Base-by-base conservation (phyloP, 1,284 basidiomycete species). In the Austropuccinia psidii region DNA sequence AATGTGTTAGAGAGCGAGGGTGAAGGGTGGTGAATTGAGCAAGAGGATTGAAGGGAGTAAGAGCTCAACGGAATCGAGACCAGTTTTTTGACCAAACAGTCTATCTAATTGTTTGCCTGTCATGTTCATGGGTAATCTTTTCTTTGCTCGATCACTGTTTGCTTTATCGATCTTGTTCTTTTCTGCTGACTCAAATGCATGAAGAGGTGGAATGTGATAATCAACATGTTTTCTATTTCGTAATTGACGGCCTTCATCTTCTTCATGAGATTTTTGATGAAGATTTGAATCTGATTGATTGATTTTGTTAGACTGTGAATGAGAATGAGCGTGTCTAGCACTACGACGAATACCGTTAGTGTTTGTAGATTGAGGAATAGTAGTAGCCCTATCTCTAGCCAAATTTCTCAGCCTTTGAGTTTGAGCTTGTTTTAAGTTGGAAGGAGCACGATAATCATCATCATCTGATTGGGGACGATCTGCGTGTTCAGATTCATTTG, bases 91-190 rank as follows among this genome's bases (percentile, higher is more conserved):
- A 13, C 88, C 88, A 85, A 91, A 88, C 85, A 87, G 88, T 73
- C 85, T 83, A 57, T 88, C 86, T 39, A 90, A 80, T 80, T 90
- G 88, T 0, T 88, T 86, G 27, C 89, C 89, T 55, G 81, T 85
- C 4, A 86, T 88, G 79, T 88, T 90, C 88, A 89, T 90, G 2
- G 89, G 88, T 24, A 86, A 84, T 8, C 83, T 83, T 77, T 83
- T 84, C 45, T 79, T 79, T 78, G 82, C 82, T 49, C 80, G 82
- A 66, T 80, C 81, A 43, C 78, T 79, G 27, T 78, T 24, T 13
- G 39, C 43, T 24, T 50, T 43, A 27, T 52, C 39, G 19, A 31
- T 33, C n/a, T 49, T 50, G 31, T 39, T 24, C 21, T 73, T 80
- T 64, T 81, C 80, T 50, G 75, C 73, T 76, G 79, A 73, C 78